Percentiles rank a stretch among this genome's conserved stretches.
These are phyloP conservation scores for Botrytis fragariae DNA, from an alignment of 2,329 filamentous ascomycete species.

Conservation along the genomic window DNA sequence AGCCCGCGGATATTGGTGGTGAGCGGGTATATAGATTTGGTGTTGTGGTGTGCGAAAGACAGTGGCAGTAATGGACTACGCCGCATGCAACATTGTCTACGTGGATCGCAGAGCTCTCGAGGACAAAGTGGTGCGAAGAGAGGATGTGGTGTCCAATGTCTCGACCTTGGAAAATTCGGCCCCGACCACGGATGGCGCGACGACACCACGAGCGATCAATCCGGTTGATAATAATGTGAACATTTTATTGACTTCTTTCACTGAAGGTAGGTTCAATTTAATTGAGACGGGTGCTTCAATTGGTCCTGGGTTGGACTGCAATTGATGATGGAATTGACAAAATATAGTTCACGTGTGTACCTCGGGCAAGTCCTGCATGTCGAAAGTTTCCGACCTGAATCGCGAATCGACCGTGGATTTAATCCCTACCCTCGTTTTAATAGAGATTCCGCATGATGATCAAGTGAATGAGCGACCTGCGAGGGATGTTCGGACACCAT, in stretches of 20 bases:
- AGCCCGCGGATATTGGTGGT: constrained; percentile 26
- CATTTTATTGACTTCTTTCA: constrained; percentile 49
- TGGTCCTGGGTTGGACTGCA: constrained; percentile 13
- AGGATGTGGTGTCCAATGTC: constrained; percentile 35
- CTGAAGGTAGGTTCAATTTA: constrained; percentile 42
- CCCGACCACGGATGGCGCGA: constrained; percentile 23
- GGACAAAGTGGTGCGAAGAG: constrained; percentile 40
- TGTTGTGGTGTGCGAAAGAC: constrained; percentile 33
- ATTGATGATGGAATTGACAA: constrained; percentile 25
- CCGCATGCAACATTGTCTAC: constrained; percentile 45
- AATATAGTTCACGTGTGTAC: constrained; percentile 52
- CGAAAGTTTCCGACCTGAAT: constrained; percentile 51
- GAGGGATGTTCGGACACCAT: constrained; percentile 37
- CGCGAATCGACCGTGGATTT: constrained; percentile 46
- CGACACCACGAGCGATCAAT: constrained; percentile 28
- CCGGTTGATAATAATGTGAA: constrained; percentile 49
- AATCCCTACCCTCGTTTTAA: constrained; percentile 54
- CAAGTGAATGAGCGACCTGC: constrained; percentile 38
- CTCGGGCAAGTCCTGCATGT: constrained; percentile 51
- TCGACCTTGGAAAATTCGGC: constrained; percentile 27
- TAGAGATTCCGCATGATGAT: constrained; percentile 49
- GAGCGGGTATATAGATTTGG: constrained; percentile 29
- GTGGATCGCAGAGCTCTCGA: constrained; percentile 43
- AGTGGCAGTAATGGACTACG: constrained; percentile 42
- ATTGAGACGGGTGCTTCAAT: constrained; percentile 18